A percentile compares a stretch with the other conserved stretches of the same genome.
phyloP scores from a whole-genome alignment of 2,329 filamentous ascomycete genomes.

The Colletotrichum acutatum region DNA sequence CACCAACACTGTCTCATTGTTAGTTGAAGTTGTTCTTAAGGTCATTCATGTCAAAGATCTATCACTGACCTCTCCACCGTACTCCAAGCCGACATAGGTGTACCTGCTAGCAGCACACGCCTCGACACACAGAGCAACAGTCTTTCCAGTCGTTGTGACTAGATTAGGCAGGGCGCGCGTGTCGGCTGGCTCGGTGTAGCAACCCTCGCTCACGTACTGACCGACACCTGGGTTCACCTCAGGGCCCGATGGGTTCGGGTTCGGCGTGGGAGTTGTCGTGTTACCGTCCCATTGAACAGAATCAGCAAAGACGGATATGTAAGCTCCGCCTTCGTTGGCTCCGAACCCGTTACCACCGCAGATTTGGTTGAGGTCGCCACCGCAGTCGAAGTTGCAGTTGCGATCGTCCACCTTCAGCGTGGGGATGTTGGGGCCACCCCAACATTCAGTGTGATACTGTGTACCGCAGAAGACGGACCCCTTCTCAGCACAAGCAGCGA shows the following conservation, averaged over 20 bases:
- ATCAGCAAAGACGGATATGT: constrained; percentile 61
- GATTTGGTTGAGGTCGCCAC: constrained; percentile 59
- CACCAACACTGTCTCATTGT: constrained; percentile 47
- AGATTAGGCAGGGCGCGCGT: constrained; percentile 38
- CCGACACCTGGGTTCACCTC: constrained; percentile 51
- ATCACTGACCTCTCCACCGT: constrained; percentile 49
- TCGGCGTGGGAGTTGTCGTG: constrained; percentile 37
- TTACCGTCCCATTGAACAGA: constrained; percentile 43
- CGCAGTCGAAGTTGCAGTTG: constrained; percentile 64
- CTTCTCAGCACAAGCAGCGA: constrained; percentile 51
- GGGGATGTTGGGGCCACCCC: constrained; percentile 62
- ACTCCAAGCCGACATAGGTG: constrained; percentile 49
- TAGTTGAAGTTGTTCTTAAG: background rate
- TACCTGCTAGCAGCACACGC: constrained; percentile 45
- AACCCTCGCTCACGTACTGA: constrained; percentile 38
- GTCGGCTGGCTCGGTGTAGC: constrained; percentile 38
- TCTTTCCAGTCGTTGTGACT: constrained; percentile 35
- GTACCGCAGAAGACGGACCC: constrained; percentile 58
- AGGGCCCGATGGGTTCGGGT: constrained; percentile 39
- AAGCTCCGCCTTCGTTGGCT: constrained; percentile 47
- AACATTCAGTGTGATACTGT: constrained; percentile 64
- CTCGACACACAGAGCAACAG: constrained; percentile 40
- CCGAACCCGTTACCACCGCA: constrained; percentile 63
- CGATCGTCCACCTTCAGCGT: constrained; percentile 52
- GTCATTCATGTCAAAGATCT: no score